These are phyloP conservation scores for Gracilariopsis chorda DNA, from an alignment of 23 red algal species.

Conservation along the genomic window DNA sequence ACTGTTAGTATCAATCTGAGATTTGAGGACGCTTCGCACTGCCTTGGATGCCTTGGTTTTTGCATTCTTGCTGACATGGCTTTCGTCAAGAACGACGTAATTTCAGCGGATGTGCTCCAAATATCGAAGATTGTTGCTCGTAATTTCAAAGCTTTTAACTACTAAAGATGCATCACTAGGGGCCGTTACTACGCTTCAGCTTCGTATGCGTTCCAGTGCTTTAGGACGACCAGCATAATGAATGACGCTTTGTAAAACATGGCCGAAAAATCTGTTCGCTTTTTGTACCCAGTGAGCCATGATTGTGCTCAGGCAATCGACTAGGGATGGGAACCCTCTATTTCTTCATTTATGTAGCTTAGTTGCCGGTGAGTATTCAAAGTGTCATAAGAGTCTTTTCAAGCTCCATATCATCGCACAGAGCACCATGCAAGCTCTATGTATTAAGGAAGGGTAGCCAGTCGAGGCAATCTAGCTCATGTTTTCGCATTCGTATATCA, in stretches of 20 bases:
- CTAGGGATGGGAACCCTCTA: conserved; percentile 39
- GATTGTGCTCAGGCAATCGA: conserved; percentile 74
- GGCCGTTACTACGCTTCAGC: not conserved
- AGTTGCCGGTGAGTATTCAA: conserved; percentile 77
- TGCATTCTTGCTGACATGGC: conserved; percentile 90
- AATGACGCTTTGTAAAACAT: conserved; percentile 51
- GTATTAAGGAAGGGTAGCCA: conserved; percentile 87
- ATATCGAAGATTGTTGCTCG: conserved; percentile 46
- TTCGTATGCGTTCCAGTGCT: not conserved
- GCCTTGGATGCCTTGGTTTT: conserved; percentile 71
- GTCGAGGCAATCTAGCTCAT: conserved; percentile 89
- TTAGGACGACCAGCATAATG: conserved; percentile 70
- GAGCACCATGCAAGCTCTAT: conserved; percentile 86
- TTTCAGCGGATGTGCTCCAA: conserved; percentile 55
- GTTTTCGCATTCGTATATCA: conserved; percentile 62
- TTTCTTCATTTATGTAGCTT: not conserved
- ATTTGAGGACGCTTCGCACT: conserved; percentile 52
- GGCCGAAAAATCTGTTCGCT: conserved; percentile 68
- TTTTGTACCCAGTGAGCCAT: conserved; percentile 85
- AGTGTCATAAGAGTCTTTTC: conserved; percentile 97
- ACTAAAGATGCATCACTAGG: conserved; percentile 45
- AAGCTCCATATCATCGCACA: conserved; percentile 97
- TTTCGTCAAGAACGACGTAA: conserved; percentile 88
- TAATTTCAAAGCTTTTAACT: conserved; percentile 79
- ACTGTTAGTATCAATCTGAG: conserved; percentile 83